Evolutionary conservation across 2,329 filamentous ascomycete genomes (phyloP), one percentile per base, ranked within the genome.

Genomic region (Penicillium sp.): DNA sequence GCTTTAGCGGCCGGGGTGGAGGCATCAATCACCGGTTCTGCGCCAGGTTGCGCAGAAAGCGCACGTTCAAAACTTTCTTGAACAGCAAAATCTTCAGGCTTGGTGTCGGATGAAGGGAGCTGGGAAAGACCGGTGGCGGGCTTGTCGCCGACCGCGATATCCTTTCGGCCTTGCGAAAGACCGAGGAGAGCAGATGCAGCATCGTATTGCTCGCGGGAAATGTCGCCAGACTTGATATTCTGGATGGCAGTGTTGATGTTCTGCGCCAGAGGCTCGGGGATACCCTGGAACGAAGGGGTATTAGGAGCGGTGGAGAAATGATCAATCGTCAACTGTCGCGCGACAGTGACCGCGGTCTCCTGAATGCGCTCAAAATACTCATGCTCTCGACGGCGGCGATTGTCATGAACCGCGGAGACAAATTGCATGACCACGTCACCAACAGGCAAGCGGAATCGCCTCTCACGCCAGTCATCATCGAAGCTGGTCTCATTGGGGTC

Each of bases 341-440:
- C 32, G 15, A 47, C 20, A 4, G 30, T 35, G 30, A 44, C 26
- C n/a, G n/a, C 15, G 10, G 27, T 16, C 25, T 25, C 20, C 26
- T 41, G 30, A 7, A 52, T 15, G n/a, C n/a, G 32, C n/a, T 32
- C 7, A 12, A 37, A 37, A 28, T 37, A 39, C 6, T 42, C 30
- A 2, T 27, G 30, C 13, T 41, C 25, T 15, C 34, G 33, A n/a
- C 37, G 35, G 1, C 23, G 18, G 4, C 30, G 15, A 9, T 49
- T 33, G 1, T 45, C n/a, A 4, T 45, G 48, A 14, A 52, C 51
- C 17, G 43, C 35, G 14, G 28, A 29, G 13, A 54, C 40, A 28
- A 54, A 54, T 14, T 51, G 39, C 32, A 52, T 11, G 28, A 45
- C 30, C 3, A 54, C 18, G 15, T 52, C 51, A 2, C 45, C 45